These are phyloP conservation scores for Canavalia ensiformis DNA, from an alignment of 306 rosid species.

Conservation along the genomic window DNA sequence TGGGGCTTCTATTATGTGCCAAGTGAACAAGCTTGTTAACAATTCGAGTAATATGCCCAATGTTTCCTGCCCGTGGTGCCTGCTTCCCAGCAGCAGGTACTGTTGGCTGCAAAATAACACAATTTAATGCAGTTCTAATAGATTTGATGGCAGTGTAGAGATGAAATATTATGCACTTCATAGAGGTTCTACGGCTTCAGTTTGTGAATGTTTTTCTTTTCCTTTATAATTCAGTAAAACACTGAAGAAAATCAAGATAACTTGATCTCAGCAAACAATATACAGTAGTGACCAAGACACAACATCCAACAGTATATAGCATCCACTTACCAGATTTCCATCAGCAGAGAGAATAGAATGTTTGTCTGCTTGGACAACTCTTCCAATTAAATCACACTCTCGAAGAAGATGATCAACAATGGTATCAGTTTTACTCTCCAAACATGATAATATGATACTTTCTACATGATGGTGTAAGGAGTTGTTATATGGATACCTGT, in stretches of 20 bases:
- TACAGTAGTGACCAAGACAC: conserved; percentile 25
- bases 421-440: conserved; percentile 82
- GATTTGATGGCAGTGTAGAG: not conserved
- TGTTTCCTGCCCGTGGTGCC: conserved; percentile 83
- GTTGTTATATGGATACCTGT: conserved; percentile 95
- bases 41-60: conserved; percentile 86
- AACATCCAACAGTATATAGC: conserved; percentile 49
- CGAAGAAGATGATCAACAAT: conserved; percentile 80
- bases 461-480: conserved; percentile 93
- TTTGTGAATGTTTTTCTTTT: conserved; percentile 1
- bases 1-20: conserved; percentile 66
- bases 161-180: conserved; percentile 26
- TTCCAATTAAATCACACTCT: conserved; percentile 86
- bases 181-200: conserved; percentile 21
- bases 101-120: conserved; percentile 77
- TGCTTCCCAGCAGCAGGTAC: conserved; percentile 68
- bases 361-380: conserved; percentile 78
- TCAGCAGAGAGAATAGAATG: conserved; percentile 70
- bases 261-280: not conserved
- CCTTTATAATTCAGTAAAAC: conserved; percentile 2
- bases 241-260: conserved; percentile 30
- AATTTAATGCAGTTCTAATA: conserved; percentile 32
- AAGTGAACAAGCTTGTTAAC: conserved; percentile 83
- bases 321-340: conserved; percentile 64
- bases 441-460: conserved; percentile 82